Evolutionary conservation across 2,329 filamentous ascomycete genomes (phyloP), one percentile per base, ranked within the genome.

Genomic region (Aspergillus pseudonomiae): DNA sequence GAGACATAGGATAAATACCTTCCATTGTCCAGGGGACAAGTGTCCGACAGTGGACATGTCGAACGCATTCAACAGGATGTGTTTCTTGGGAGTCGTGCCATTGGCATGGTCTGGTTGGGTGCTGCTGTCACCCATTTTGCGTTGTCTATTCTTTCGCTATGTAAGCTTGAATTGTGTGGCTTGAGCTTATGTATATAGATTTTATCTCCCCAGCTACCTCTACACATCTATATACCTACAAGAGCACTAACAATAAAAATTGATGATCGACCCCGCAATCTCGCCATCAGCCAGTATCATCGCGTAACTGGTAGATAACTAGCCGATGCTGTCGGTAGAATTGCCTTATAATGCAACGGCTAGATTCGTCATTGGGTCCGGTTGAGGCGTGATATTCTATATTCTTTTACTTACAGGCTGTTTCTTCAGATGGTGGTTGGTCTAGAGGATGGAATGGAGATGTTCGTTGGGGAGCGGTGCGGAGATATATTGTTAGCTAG

Each of bases 1-100:
- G 6, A n/a, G 5, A 43, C 10, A 6, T 7, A 43, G n/a, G 14
- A 16, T 41, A 30, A 64, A 63, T 57, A 85, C 85, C 78, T 88
- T 89, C 88, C 88, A 90, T 76, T 90, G 88, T 0, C 88, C 88
- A 0, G 87, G 87, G 0, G 85, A 87, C 39, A 90, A 72, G 71
- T 90, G 88, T 2, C 87, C 87, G 6, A 89, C 82, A 0, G 87
- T 89, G 2, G 82, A 86, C 86, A 89, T 89, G 63, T 89, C 87
- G 67, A 89, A 89, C 3, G 87, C 87, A 77, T 89, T 89, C 54
- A 89, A 78, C 6, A 89, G 71, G 16, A 89, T 88, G 30, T 85
- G 80, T 67, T 85, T 86, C 71, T 82, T 85, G 34, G 61, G 60
- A 53, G 45, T 21, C 6, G 61, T 56, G 57, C 59, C 54, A 34